These are phyloP conservation scores for Rhizoctonia solani DNA, from an alignment of 1,284 basidiomycete genomes.

Conservation along the genomic window DNA sequence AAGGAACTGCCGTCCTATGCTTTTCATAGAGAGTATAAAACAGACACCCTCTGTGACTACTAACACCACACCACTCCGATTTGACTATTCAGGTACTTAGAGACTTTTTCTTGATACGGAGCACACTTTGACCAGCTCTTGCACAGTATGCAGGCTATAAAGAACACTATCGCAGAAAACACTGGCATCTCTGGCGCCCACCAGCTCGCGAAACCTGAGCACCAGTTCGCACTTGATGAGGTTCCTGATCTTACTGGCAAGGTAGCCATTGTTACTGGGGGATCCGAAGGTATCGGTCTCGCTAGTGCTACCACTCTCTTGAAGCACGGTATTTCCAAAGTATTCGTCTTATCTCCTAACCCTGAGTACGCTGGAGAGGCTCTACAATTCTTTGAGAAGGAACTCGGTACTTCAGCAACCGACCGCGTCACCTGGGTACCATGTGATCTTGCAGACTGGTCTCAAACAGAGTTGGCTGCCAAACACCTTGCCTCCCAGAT, in stretches of 20 bases:
- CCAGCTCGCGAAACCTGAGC: background rate
- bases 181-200: constrained; percentile 18
- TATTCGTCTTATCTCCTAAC: constrained; percentile 1
- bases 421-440: constrained; percentile 7
- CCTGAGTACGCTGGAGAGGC: constrained; percentile 15
- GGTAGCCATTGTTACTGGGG: constrained; percentile 35
- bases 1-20: no score
- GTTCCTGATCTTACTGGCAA: constrained; percentile 36
- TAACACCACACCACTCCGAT: no score
- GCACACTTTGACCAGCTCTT: no score
- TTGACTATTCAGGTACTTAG: no score
- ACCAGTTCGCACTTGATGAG: constrained; percentile 32
- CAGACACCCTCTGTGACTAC: no score
- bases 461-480: constrained; percentile 5
- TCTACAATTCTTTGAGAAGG: constrained; percentile 6
- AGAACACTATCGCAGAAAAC: constrained; percentile 29
- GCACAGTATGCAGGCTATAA: constrained; percentile 30
- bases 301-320: constrained; percentile 12
- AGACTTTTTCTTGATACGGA: no score
- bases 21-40: no score
- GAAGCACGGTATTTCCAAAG: constrained; percentile 6
- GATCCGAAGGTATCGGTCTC: constrained; percentile 27
- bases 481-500: background rate
- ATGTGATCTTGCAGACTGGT: constrained; percentile 22
- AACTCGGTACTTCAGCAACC: background rate